Evolutionary conservation across 495 filamentous ascomycete species (phyloP), one percentile per base, ranked within the genome.

Genomic region (Penicillium paradoxum): DNA sequence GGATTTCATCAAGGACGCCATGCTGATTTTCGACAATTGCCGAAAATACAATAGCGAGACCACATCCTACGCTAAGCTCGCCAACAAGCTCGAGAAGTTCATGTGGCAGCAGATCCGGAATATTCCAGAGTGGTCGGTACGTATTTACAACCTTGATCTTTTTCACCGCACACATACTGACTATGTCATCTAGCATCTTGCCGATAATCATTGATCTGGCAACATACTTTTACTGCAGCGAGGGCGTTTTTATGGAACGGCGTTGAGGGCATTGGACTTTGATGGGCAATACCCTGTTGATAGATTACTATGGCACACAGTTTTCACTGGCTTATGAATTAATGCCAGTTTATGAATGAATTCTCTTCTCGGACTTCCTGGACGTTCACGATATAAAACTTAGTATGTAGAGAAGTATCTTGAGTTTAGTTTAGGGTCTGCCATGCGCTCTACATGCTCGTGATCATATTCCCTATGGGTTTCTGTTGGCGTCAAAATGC

Each of bases 41-140:
- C 84, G 91, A 55, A 82, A 87, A 55, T 98, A 97, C 69, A 98
- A 98, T 65, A 95, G 91, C 60, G 95, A 97, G 75, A 95, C 73
- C 22, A 97, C 92, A 4, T 84, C 90, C 2, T 98, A 98, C 70
- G 90, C 90, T 24, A 98, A 98, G 74, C 89, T 86, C 49, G 93
- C 93, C 19, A 96, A 89, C 70, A 93, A 92, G 71, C 72, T 98
- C 36, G 93, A 98, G 73, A 97, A 93, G 70, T 96, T 84, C 64
- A 95, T 98, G 93, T 97, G 88, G 85, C 75, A 80, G 53, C 91
- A 96, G 75, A 87, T 98, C 61, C 86, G 87, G 61, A 85, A 87
- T 52, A 90, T 97, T 49, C 93, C 93, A 9, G 93, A 98, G 78
- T 98, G 95, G 93, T 91, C 88, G 78, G 82, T 85, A 63, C 69